A percentile compares a stretch with the other conserved stretches of the same genome.
Conservation (phyloP, 352 stramenopile genomes). For the Phytophthora meadii region DNA sequence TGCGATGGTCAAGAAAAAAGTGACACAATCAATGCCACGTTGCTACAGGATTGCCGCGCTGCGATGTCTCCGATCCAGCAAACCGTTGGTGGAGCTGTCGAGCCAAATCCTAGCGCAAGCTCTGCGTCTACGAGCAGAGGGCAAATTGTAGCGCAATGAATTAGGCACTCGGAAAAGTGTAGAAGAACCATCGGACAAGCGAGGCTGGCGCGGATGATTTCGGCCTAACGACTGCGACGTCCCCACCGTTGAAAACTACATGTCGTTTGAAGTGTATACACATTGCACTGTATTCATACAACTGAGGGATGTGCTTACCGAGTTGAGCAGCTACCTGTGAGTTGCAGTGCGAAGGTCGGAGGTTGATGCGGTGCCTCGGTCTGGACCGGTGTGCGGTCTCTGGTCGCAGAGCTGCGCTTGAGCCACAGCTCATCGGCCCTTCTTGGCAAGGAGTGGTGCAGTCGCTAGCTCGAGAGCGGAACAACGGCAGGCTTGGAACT, state of each 20-base stretch:
- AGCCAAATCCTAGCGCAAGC: conserved; percentile 33
- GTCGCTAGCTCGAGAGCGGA: conserved; percentile 37
- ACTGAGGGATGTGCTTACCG: background rate
- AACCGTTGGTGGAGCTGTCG: conserved; percentile 19
- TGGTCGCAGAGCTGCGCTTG: conserved; percentile 5
- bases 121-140: conserved; percentile 8
- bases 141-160: conserved; percentile 10
- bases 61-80: conserved; percentile 8
- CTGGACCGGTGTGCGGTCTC: conserved; percentile 1
- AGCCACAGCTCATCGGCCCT: conserved; percentile 23
- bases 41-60: conserved; percentile 2
- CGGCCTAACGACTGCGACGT: conserved; percentile 17
- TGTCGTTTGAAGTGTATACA: too few species aligned
- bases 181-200: conserved; percentile 5
- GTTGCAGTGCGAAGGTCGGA: too few species aligned
- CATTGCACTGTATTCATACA: too few species aligned
- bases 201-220: conserved; percentile 19
- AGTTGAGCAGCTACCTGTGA: background rate
- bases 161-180: conserved; percentile 19
- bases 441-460: conserved; percentile 24
- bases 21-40: conserved; percentile 26
- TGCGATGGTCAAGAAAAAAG: conserved; percentile 11
- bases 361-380: background rate
- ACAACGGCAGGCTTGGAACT: conserved; percentile 23
- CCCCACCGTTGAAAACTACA: background rate